Base-by-base conservation (phyloP, 768 basidiomycete species). In the Russula olivacea region DNA sequence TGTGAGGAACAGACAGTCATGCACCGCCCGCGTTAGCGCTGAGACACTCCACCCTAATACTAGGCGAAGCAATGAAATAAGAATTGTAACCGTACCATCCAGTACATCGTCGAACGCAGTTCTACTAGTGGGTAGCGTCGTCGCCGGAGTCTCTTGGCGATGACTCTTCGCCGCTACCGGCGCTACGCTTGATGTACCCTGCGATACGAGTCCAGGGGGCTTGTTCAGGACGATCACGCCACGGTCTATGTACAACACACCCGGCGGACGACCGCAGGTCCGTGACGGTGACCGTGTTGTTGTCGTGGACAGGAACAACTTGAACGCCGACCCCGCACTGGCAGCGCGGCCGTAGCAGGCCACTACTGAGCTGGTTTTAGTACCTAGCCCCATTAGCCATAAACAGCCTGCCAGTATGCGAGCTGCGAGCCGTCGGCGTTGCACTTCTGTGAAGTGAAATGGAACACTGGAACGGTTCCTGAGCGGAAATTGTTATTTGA, bases 151-250 rank as follows among this genome's bases (percentile, higher is more conserved):
- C 30, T 19, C 14, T 3, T 45, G 43, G 55, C 4, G 1, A n/a
- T 38, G 14, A 2, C 23, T 23, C 61, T 34, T 34, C 30, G 25
- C n/a, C 1, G 14, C 21, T 23, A 49, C 30, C 14, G 36, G 36
- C 36, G 40, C 2, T 17, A n/a, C 3, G 21, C 25, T 8, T 14
- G 50, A 43, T n/a, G 63, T 48, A 25, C 53, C 62, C 54, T 67
- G 66, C 23, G 61, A 55, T 9, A 61, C 64, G 52, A 67, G 61
- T 38, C 65, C 65, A 11, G 67, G 61, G 15, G 67, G 65, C 55
- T 68, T 68, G 65, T 66, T 66, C 40, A 68, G 32, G 47, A 58
- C 65, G 45, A 68, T 66, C 30, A 68, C 50, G n/a, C 58, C 55
- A 17, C 65, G 65, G 55, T 68, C 67, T 17, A 63, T 25, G 41